These are phyloP conservation scores for Magnolia officinalis DNA, from an alignment of 164 flowering plant species.

Conservation along the genomic window DNA sequence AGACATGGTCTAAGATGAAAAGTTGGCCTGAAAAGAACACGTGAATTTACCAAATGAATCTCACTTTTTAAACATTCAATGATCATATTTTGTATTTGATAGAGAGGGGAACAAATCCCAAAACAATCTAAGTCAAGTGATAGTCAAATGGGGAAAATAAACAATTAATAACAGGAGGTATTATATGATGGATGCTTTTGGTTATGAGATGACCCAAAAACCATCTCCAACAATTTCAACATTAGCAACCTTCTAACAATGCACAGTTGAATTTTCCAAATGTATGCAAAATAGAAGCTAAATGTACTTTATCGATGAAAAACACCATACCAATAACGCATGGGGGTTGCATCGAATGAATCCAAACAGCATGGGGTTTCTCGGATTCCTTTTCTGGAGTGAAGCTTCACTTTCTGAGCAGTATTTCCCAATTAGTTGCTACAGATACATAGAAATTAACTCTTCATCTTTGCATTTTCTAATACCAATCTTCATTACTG, in stretches of 20 bases:
- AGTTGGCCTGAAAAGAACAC: too few species aligned
- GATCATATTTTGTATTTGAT: too few species aligned
- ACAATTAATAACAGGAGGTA: too few species aligned
- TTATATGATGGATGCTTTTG: not conserved
- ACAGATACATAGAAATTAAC: slow-evolving; percentile 44
- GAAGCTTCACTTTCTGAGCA: not conserved
- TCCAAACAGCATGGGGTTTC: not conserved
- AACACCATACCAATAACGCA: not conserved
- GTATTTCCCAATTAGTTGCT: not conserved
- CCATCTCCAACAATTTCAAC: not conserved
- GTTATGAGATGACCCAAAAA: not conserved
- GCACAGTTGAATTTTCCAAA: not conserved
- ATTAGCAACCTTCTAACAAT: not conserved
- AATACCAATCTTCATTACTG: slow-evolving; percentile 42
- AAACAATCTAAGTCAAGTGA: too few species aligned
- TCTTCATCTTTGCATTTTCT: slow-evolving; percentile 57
- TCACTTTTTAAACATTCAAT: too few species aligned
- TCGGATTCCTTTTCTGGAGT: not conserved
- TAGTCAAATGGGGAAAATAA: too few species aligned
- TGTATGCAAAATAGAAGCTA: not conserved
- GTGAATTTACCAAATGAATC: too few species aligned
- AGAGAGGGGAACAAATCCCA: too few species aligned
- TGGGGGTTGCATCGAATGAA: not conserved
- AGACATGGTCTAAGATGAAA: too few species aligned
- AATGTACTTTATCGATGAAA: not conserved